These are phyloP conservation scores for Rhizopogon salebrosus DNA, from an alignment of 768 basidiomycete species.

Conservation along the genomic window DNA sequence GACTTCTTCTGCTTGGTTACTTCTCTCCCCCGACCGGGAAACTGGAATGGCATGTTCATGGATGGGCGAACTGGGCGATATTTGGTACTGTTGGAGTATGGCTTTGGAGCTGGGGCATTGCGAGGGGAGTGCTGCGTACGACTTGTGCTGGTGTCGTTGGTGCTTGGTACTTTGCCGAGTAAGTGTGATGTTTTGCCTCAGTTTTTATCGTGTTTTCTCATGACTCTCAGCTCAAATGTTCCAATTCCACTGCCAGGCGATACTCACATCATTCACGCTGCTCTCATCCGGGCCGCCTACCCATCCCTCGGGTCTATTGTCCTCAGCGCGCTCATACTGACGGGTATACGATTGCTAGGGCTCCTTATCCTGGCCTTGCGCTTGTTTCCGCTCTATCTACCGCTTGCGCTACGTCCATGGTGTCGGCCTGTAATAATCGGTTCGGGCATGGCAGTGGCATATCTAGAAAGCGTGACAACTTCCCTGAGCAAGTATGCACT, in stretches of 20 bases:
- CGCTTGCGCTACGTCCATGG: constrained; percentile 35
- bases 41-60: constrained; percentile 48
- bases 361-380: constrained; percentile 47
- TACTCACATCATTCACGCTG: constrained; percentile 72
- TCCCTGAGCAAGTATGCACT: constrained; percentile 62
- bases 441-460: constrained; percentile 34
- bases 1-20: constrained; percentile 70
- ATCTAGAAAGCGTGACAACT: constrained; percentile 40
- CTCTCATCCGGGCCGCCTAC: constrained; percentile 72
- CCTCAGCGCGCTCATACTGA: constrained; percentile 72
- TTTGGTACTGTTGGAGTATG: constrained; percentile 46
- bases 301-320: constrained; percentile 79
- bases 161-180: constrained; percentile 85
- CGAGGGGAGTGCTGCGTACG: constrained; percentile 72
- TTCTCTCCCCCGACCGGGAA: constrained; percentile 35
- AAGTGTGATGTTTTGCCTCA: constrained; percentile 15
- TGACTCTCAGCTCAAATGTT: constrained; percentile 15
- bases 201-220: constrained; percentile 2
- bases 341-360: constrained; percentile 56
- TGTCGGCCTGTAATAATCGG: constrained; percentile 35
- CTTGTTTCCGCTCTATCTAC: constrained; percentile 49
- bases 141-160: constrained; percentile 81
- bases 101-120: constrained; percentile 77
- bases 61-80: constrained; percentile 76
- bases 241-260: constrained; percentile 43